Conservation (phyloP, 2,329 filamentous ascomycete genomes). For the Ophiostoma sp. region DNA sequence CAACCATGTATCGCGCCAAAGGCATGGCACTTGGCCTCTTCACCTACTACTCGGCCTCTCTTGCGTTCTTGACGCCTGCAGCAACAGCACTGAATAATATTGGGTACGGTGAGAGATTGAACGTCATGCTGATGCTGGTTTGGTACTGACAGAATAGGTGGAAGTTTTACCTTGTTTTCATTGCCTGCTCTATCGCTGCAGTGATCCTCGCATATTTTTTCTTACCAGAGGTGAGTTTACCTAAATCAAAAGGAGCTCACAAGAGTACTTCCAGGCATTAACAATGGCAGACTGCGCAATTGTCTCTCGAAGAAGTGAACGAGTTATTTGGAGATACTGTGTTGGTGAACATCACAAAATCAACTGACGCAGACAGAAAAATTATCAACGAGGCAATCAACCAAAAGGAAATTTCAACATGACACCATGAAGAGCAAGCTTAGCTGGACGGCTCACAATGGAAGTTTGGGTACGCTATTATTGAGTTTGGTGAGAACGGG, state of each 20-base stretch:
- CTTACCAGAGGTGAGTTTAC: not conserved
- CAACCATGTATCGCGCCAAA: constrained; percentile 22
- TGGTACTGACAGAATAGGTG: constrained; percentile 34
- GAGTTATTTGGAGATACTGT: constrained; percentile 48
- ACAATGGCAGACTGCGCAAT: constrained; percentile 41
- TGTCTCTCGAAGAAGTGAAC: constrained; percentile 53
- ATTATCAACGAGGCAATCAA: constrained; percentile 36
- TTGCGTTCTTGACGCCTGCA: constrained; percentile 28
- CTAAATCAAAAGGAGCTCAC: not conserved
- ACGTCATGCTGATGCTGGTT: not conserved
- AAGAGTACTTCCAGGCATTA: not conserved
- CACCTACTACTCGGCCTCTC: constrained; percentile 26
- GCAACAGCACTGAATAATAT: constrained; percentile 22
- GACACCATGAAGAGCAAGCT: too few species aligned
- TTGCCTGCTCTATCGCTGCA: constrained; percentile 45
- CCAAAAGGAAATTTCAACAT: constrained; percentile 10
- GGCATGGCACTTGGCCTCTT: constrained; percentile 22
- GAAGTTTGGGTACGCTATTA: too few species aligned
- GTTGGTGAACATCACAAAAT: constrained; percentile 19
- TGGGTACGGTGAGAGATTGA: not conserved
- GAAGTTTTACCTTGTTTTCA: constrained; percentile 57
- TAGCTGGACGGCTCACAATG: too few species aligned
- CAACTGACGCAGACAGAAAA: constrained; percentile 34
- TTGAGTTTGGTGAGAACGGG: too few species aligned
- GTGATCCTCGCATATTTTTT: constrained; percentile 48